Conservation (phyloP, 306 rosid species). For the Cicer chorassanicum region DNA sequence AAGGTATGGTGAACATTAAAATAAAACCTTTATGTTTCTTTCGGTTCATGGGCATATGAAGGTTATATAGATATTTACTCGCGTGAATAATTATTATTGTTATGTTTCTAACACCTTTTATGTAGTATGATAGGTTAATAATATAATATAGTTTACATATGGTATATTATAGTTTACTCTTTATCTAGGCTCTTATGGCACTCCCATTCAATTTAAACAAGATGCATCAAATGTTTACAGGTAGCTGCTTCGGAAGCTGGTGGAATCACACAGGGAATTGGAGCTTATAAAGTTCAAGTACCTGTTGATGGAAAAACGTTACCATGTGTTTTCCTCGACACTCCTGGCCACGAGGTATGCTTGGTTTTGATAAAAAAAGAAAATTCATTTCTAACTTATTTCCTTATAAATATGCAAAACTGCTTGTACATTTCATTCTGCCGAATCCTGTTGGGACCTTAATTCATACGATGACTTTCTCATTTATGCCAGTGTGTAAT, state of each 20-base stretch:
- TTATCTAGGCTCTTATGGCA: conserved; percentile 23
- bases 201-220: conserved; percentile 38
- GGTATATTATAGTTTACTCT: conserved; percentile 33
- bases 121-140: conserved; percentile 20
- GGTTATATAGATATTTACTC: conserved; percentile 13
- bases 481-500: conserved; percentile 34
- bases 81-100: conserved; percentile 9
- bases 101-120: conserved; percentile 16
- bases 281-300: conserved; percentile 87
- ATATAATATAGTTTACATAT: conserved; percentile 1
- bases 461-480: conserved; percentile 14
- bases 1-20: conserved; percentile 63
- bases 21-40: conserved; percentile 36
- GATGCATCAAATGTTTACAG: conserved; percentile 57
- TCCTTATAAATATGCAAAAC: conserved; percentile 21
- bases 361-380: conserved; percentile 15
- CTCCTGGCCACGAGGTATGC: conserved; percentile 97
- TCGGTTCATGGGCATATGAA: neutral
- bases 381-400: conserved; percentile 13
- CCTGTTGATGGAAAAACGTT: conserved; percentile 83
- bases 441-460: conserved; percentile 35
- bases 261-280: conserved; percentile 99
- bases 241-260: conserved; percentile 99
- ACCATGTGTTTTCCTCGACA: conserved; percentile 94
- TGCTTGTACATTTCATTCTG: conserved; percentile 24